These are phyloP conservation scores for Fusarium sp. DNA, from an alignment of 2,329 filamentous ascomycete genomes.

Conservation along the genomic window DNA sequence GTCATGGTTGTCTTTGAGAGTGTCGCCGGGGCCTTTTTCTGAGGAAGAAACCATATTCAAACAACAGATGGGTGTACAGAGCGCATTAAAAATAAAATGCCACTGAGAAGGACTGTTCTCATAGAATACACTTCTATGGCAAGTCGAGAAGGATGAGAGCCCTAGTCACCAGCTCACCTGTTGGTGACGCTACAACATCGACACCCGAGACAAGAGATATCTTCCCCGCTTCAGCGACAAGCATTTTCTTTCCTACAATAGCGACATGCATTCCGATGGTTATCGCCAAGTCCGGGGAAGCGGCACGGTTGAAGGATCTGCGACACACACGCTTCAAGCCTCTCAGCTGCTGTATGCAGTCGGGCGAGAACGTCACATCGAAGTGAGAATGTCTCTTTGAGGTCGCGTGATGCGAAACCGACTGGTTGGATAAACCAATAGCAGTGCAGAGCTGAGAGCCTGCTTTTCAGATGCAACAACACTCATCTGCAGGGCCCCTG, in stretches of 20 bases:
- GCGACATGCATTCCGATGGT: background rate
- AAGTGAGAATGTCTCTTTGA: background rate
- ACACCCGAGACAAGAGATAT: background rate
- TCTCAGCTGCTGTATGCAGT: background rate
- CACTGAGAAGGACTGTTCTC: background rate
- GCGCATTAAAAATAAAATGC: background rate
- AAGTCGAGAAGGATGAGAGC: background rate
- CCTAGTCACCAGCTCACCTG: background rate
- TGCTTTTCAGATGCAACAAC: background rate
- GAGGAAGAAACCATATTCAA: background rate
- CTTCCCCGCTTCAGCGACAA: background rate
- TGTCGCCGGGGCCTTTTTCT: background rate
- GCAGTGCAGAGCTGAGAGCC: background rate
- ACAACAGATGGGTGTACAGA: background rate
- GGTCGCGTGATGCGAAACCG: background rate
- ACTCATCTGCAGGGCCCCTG: background rate
- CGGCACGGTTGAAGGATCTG: background rate
- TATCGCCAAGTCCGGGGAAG: background rate
- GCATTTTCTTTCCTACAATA: background rate
- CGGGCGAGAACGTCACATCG: background rate
- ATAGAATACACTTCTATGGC: background rate
- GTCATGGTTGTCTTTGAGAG: background rate
- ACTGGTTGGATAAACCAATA: background rate
- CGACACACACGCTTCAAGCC: background rate
- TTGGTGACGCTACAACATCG: background rate